phyloP scores from a whole-genome alignment of 2,329 filamentous ascomycete species.

The Paramyrothecium roridum region DNA sequence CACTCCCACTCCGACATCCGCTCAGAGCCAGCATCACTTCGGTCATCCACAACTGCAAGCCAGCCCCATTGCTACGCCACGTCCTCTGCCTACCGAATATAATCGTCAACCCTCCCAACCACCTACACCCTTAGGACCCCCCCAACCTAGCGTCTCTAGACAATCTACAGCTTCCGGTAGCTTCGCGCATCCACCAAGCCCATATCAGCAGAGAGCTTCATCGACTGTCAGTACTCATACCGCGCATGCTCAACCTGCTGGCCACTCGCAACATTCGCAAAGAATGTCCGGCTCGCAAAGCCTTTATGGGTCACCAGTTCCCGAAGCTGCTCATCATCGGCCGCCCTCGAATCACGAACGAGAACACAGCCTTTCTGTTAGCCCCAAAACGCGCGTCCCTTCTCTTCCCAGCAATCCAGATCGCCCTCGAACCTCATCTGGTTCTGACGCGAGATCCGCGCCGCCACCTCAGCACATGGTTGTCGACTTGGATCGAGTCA shows the following conservation, averaged over 20 bases:
- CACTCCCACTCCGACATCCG: conserved; percentile 58
- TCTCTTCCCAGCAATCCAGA: conserved; percentile 46
- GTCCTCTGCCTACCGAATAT: conserved; percentile 38
- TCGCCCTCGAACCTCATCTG: conserved; percentile 15
- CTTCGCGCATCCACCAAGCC: conserved; percentile 52
- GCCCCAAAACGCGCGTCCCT: conserved; percentile 68
- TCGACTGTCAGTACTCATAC: conserved; percentile 22
- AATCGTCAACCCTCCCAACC: conserved; percentile 52
- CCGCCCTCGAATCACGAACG: conserved; percentile 58
- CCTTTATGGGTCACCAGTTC: conserved; percentile 39
- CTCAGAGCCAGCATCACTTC: conserved; percentile 56
- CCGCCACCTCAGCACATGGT: conserved; percentile 20
- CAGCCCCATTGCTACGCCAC: conserved; percentile 48
- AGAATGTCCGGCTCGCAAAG: conserved; percentile 41
- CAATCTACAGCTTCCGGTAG: conserved; percentile 36
- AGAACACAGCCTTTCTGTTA: conserved; percentile 71
- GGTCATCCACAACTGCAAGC: conserved; percentile 47
- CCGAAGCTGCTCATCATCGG: conserved; percentile 41
- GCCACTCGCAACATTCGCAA: conserved; percentile 30
- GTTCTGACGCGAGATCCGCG: conserved; percentile 20
- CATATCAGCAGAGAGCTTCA: conserved; percentile 52
- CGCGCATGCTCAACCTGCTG: conserved; percentile 14
- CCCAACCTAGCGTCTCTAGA: conserved; percentile 38
- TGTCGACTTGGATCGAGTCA: conserved; percentile 24
- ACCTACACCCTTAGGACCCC: conserved; percentile 49